Conservation (phyloP, 257 asterid species). For the Solanum sitiens region DNA sequence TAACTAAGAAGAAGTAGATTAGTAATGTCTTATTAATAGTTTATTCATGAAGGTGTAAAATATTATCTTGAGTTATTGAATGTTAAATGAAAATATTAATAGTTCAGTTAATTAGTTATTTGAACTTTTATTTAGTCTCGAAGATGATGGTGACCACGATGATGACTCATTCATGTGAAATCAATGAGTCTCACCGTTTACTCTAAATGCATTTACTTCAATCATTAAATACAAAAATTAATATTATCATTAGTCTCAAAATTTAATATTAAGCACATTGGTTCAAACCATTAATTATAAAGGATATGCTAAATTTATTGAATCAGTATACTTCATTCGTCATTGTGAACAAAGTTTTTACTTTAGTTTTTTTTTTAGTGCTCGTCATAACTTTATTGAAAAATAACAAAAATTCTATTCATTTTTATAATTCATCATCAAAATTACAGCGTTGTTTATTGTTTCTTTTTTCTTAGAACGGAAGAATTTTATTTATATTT, state of each 20-base stretch:
- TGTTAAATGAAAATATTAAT: background rate
- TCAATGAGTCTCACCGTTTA: background rate
- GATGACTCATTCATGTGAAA: background rate
- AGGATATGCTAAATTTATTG: background rate
- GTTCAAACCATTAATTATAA: background rate
- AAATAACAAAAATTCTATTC: too few species aligned
- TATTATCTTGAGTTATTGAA: too few species aligned
- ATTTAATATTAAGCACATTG: background rate
- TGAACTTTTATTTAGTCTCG: background rate
- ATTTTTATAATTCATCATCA: background rate
- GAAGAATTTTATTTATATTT: too few species aligned
- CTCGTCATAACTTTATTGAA: background rate
- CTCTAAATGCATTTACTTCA: background rate
- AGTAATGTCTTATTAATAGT: too few species aligned
- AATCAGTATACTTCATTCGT: too few species aligned
- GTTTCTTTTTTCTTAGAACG: too few species aligned
- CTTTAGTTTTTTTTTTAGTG: background rate
- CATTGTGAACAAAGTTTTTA: too few species aligned
- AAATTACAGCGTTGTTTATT: background rate
- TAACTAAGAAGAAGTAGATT: too few species aligned
- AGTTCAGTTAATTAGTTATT: too few species aligned
- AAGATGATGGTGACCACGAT: background rate
- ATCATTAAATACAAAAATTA: background rate
- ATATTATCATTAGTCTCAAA: background rate
- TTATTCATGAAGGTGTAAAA: too few species aligned